Conservation (phyloP, 1,284 basidiomycete genomes). For the Neolentinus lepideus region DNA sequence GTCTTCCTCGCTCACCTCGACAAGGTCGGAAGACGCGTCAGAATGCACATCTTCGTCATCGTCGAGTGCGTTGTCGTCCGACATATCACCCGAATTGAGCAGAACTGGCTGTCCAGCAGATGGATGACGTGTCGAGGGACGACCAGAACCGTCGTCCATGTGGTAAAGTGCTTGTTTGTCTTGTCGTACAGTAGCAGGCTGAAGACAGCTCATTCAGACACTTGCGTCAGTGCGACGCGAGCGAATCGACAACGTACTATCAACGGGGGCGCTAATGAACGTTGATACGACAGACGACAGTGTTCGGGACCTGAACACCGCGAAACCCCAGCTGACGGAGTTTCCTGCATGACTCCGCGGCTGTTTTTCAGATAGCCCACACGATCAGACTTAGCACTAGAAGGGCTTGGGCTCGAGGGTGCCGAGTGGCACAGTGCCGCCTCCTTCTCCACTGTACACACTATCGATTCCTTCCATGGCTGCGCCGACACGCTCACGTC, state of each 20-base stretch:
- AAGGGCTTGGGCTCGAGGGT: background rate
- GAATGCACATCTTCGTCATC: conserved; percentile 23
- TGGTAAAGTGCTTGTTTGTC: background rate
- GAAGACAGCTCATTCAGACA: background rate
- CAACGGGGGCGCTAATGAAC: background rate
- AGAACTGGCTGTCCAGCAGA: background rate
- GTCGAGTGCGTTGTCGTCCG: background rate
- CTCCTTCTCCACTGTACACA: background rate
- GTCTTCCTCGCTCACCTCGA: conserved; percentile 37
- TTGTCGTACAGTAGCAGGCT: background rate
- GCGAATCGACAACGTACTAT: background rate
- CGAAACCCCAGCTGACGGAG: background rate
- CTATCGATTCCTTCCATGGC: background rate
- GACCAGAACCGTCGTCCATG: background rate
- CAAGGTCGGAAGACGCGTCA: conserved; percentile 33
- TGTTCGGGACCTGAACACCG: background rate
- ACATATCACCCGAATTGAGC: background rate
- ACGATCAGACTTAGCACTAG: background rate
- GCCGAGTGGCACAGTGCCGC: background rate
- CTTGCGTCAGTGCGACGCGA: background rate
- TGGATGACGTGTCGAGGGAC: too few species aligned
- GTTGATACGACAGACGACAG: background rate
- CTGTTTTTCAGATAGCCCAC: background rate
- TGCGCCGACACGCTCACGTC: background rate
- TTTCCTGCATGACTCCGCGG: background rate